Evolutionary conservation across 305 asterid genomes (phyloP).

Genomic region (Fraxinus velutina): DNA sequence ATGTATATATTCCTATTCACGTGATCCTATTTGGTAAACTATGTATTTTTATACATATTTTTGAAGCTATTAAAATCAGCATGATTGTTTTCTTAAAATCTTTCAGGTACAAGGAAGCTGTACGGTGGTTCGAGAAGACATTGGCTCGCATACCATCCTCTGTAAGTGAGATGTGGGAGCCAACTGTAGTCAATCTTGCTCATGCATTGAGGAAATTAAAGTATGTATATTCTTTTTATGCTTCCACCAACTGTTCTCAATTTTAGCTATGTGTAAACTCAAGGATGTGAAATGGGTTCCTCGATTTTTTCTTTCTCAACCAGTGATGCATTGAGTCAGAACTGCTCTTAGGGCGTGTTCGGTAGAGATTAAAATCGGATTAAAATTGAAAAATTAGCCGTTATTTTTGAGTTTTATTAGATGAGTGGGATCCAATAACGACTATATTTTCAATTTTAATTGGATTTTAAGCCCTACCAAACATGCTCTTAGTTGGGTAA

Average conservation of each 20-base stretch:
- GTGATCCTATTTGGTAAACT: neutral
- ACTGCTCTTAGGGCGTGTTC: neutral
- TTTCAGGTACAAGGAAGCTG: conserved; percentile 80
- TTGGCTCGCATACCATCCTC: conserved; percentile 79
- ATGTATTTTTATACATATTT: neutral
- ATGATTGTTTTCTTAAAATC: conserved; percentile 14
- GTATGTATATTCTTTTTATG: conserved; percentile 36
- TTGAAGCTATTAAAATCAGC: neutral
- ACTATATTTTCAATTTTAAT: too few species aligned
- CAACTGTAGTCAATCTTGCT: conserved; percentile 91
- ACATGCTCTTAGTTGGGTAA: neutral
- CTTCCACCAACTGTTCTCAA: neutral
- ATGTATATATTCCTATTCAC: neutral
- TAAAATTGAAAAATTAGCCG: too few species aligned
- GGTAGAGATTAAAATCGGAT: too few species aligned
- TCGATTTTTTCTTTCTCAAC: neutral
- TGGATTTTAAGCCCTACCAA: too few species aligned
- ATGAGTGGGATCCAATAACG: too few species aligned
- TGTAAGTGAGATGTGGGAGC: conserved; percentile 92
- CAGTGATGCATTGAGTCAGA: neutral
- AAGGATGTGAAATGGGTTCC: neutral
- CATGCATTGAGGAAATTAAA: conserved; percentile 84
- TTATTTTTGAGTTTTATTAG: too few species aligned
- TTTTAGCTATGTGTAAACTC: neutral
- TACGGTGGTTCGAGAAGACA: conserved; percentile 89